Base-by-base conservation (phyloP, 306 rosid genomes). In the Sphenostylis stenocarpa region DNA sequence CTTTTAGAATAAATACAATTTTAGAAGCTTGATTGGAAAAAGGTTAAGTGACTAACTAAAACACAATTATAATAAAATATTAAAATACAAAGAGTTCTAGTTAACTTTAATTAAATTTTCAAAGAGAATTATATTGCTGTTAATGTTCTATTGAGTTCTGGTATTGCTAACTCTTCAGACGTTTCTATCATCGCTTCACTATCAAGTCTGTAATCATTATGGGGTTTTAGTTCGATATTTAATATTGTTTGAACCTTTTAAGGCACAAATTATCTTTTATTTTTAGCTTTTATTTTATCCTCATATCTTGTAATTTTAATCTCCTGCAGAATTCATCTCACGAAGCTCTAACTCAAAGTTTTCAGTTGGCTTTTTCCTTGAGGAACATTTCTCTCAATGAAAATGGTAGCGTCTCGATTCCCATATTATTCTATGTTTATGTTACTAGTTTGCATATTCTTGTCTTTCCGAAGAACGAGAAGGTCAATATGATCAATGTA, bases 321-420 rank as follows among this genome's bases (percentile, higher is more conserved):
- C 56, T n/a, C 63, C 53, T 84, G 87, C 91, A 95, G 99, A 87
- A 95, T 83, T 90, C 97, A 83, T 86, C 94, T 76, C 66, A 87
- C 29, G 97, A 95, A 87, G 97, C 88, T 84, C 93, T 95, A 60
- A 86, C 85, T 83, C 92, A 82, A 80, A 88, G 97, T 75, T 90
- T 90, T 80, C 99, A 92, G 88, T 76, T 95, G 75, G 97, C 99
- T 62, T 86, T 95, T 87, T 86, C 97, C 81, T 81, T 95, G 86
- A 86, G 87, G 72, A 83, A 62, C 85, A 82, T 92, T 70, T 89
- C 99, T 80, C 97, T 95, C 75, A 67, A 55, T 68, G 89, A 84
- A 76, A 85, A 78, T 43, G 97, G 99, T 95, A 80, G 82, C 79
- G 31, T 73, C 86, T 81, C 44, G 39, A 49, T 61, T 57, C 72